Percentiles rank a stretch among this genome's conserved stretches.
Evolutionary conservation across 2,329 filamentous ascomycete species (phyloP).

Genomic region (Trichoderma asperellum): DNA sequence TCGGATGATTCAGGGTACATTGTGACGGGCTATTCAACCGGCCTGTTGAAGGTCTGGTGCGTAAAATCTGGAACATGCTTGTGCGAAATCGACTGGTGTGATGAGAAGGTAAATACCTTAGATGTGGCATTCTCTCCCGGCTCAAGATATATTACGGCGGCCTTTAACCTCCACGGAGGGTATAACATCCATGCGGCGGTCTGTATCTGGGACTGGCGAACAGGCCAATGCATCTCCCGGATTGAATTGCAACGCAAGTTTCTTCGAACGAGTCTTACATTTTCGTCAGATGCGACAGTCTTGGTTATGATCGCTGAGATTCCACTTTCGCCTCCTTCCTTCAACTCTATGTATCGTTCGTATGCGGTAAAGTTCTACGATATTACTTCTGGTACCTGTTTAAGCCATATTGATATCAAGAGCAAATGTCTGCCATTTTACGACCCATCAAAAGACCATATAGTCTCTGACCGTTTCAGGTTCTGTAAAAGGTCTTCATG

Average conservation of each 20-base stretch:
- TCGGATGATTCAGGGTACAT: not conserved
- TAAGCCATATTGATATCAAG: not conserved
- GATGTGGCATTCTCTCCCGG: not conserved
- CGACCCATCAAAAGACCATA: no score
- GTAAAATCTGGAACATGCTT: not conserved
- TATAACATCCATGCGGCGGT: no score
- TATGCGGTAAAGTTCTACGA: not conserved
- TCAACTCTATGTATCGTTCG: no score
- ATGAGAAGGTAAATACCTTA: not conserved
- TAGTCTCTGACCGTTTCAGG: not conserved
- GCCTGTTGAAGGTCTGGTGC: not conserved
- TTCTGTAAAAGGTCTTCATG: not conserved
- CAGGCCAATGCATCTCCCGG: not conserved
- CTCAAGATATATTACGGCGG: not conserved
- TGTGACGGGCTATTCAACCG: not conserved
- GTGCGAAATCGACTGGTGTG: not conserved
- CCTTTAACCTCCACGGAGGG: no score
- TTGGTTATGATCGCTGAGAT: not conserved
- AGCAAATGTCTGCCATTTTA: not conserved
- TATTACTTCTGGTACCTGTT: not conserved
- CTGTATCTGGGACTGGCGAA: not conserved
- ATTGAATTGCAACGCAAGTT: no score
- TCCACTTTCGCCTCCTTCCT: no score
- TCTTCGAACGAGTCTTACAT: not conserved
- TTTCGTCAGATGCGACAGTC: not conserved